Base-by-base conservation (phyloP, 371 early-diverging fungal species). In the Parasitella parasitica region DNA sequence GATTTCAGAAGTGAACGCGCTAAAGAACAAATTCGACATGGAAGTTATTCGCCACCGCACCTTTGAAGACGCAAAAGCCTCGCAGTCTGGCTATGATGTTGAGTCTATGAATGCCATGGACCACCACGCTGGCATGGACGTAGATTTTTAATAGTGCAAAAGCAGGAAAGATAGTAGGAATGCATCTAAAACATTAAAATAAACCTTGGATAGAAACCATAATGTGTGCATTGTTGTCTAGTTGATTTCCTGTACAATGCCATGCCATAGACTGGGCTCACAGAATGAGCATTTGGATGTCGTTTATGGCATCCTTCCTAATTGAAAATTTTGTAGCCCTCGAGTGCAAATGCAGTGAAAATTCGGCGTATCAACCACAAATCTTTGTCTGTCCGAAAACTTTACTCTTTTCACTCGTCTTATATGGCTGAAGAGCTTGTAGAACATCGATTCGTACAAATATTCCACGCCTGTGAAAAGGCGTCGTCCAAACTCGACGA, bases 21-120 rank as follows among this genome's bases (percentile, higher is more conserved):
- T 97, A 64, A 91, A 89, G 74, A 85, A 82, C 66, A 92, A 91
- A 69, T 97, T 97, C 69, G 90, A 89, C 41, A 80, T 83, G 80
- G 80, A 83, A 54, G 78, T 81, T 0, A 71, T 81, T 62, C 75
- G 82, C 38, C 74, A 77, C 46, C 75, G 78, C 16, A 78, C 82
- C 6, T 82, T 76, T 58, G 70, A 72, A 46, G 80, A 76, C 35
- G 76, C 73, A n/a, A 75, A 73, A 38, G 69, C 75, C n/a, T 55
- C 67, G 9, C 71, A 72, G 43, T 55, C 63, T n/a, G 65, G 60
- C 11, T 73, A 72, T 48, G 76, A 73, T 52, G 59, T 60, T 13
- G 74, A 73, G 8, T 37, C 55, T 11, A 70, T 73, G 67, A 71
- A 69, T 35, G 43, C 60, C 18, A 61, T 70, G 59, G 76, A 75